Percentiles rank a stretch among this genome's conserved stretches.
Evolutionary conservation across 73 alveolate genomes (phyloP).

Genomic region (Paramecium tetraurelia): DNA sequence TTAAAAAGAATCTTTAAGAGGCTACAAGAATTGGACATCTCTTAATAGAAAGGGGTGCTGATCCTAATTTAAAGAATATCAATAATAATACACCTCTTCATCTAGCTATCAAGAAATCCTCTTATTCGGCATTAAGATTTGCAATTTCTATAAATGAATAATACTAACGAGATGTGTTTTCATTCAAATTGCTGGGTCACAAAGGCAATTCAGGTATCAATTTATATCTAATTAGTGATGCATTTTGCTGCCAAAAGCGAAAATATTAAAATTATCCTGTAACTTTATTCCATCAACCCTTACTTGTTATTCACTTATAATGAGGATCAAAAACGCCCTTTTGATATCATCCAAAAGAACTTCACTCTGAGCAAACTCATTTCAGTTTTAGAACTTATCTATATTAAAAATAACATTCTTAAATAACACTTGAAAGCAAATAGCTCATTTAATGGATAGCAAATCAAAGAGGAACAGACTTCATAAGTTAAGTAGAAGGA

Average conservation of each 20-base stretch:
- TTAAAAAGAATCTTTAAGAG: not conserved
- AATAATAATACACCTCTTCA: slow-evolving; percentile 4
- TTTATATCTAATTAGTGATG: not conserved
- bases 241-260: slow-evolving; percentile 51
- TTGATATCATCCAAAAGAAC: slow-evolving; percentile 22
- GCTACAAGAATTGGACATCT: slow-evolving; percentile 37
- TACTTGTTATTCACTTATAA: slow-evolving; percentile 20
- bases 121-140: not conserved
- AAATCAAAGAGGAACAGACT: not conserved
- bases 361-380: slow-evolving; percentile 34
- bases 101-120: slow-evolving; percentile 26
- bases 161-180: not conserved
- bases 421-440: not conserved
- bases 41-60: not conserved
- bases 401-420: not conserved
- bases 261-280: not conserved
- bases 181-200: not conserved
- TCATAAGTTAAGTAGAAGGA: not conserved
- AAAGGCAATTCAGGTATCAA: slow-evolving; percentile 10
- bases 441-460: not conserved
- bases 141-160: not conserved
- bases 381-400: not conserved
- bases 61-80: slow-evolving; percentile 22
- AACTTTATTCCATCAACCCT: not conserved
- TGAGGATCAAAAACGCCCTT: not conserved